Evolutionary conservation across 345 rosid genomes (phyloP), one percentile per base, ranked within the genome.

Genomic region (Balakata baccata): DNA sequence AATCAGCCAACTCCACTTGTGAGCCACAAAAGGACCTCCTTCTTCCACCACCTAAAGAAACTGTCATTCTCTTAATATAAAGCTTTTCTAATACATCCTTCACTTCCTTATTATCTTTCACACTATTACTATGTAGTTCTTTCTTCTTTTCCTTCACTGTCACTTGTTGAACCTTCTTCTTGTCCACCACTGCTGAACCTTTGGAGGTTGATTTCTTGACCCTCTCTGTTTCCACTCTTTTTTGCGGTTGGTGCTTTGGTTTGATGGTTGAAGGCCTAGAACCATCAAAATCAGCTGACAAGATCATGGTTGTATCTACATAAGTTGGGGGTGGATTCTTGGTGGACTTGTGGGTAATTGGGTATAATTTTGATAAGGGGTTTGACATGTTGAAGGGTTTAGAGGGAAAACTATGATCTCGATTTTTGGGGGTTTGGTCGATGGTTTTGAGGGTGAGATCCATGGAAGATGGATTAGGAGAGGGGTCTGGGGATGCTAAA

Each of bases 21-120:
- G 80, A 72, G 3, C 88, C 89, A 70, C 84, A 52, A 20, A 83
- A 77, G 53, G 94, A 86, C 75, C 89, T 80, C 74, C 92, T 84
- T 74, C 87, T 81, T 57, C 84, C 77, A 37, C 78, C 84, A 25
- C 70, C 75, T 1, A 79, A 69, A 8, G 87, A 71, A 64, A 78
- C 83, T 5, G 88, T 61, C 75, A 57, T 70, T 77, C 84, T 85
- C 60, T 83, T 80, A 57, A 68, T 70, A 11, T 79, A 79, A 63
- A 53, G 39, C 34, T 74, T 61, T 60, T 52, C 86, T 59, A 64
- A 8, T 41, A 72, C 76, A 73, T 73, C 70, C 69, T 73, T 77
- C 53, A 61, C 62, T 46, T 72, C 73, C 71, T 74, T 74, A 50
- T 7, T 3, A 20, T 51, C 72, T 16, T 73, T 70, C 68, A 63